Conservation (phyloP, 176 grass and related monocot genomes). For the Alloteropsis semialata region DNA sequence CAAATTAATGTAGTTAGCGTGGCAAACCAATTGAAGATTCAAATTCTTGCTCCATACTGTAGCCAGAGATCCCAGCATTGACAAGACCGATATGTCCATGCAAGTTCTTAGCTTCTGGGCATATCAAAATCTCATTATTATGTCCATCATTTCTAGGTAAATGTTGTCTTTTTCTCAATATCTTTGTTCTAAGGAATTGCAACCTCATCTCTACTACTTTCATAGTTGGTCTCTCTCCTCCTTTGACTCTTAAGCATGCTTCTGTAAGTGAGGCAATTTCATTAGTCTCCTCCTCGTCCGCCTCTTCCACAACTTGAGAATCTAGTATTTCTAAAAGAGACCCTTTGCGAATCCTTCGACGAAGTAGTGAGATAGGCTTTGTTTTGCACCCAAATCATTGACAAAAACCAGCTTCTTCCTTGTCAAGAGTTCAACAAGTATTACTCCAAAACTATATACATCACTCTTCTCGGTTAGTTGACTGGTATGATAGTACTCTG, state of each 20-base stretch:
- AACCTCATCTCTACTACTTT: slow-evolving; percentile 50
- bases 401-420: slow-evolving; percentile 42
- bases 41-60: slow-evolving; percentile 28
- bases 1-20: slow-evolving; percentile 5
- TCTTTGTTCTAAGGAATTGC: slow-evolving; percentile 26
- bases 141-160: neutral
- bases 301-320: slow-evolving; percentile 29
- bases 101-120: neutral
- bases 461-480: no score
- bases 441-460: no score
- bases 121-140: neutral
- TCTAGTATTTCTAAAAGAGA: slow-evolving; percentile 10
- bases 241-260: no score
- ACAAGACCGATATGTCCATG: neutral
- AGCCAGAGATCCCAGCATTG: neutral
- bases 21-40: neutral
- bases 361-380: slow-evolving; percentile 38
- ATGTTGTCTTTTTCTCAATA: neutral
- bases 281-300: slow-evolving; percentile 15
- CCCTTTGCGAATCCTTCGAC: neutral
- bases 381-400: slow-evolving; percentile 4
- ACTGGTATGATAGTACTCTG: no score
- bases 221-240: slow-evolving; percentile 35
- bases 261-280: no score
- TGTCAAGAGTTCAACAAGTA: slow-evolving; percentile 33